Percentiles rank a stretch among this genome's conserved stretches.
phyloP scores from a whole-genome alignment of 331 rosid species.

The Spiraea crenata region DNA sequence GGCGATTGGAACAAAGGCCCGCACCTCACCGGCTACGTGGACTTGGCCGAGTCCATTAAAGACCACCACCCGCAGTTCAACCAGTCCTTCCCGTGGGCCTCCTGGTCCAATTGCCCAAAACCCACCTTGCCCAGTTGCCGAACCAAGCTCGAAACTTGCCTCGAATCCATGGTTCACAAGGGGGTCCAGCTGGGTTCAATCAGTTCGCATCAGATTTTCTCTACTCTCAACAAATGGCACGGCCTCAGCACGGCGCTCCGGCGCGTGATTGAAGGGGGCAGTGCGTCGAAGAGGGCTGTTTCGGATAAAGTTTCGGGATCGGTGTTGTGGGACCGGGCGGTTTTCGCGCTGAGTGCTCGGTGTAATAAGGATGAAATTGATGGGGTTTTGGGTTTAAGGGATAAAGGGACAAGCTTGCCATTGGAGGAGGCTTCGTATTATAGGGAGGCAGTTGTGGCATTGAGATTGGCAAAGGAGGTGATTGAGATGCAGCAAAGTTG shows the following conservation, averaged over 20 bases:
- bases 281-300: conserved; percentile 25
- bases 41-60: conserved; percentile 69
- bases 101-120: conserved; percentile 68
- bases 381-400: conserved; percentile 47
- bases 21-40: conserved; percentile 80
- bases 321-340: conserved; percentile 77
- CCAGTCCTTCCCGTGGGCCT: conserved; percentile 73
- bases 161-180: conserved; percentile 72
- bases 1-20: conserved; percentile 79
- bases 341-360: conserved; percentile 44
- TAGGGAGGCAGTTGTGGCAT: conserved; percentile 66
- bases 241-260: conserved; percentile 54
- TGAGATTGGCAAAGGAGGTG: conserved; percentile 77
- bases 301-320: conserved; percentile 38
- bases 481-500: conserved; percentile 62
- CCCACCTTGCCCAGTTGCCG: conserved; percentile 62
- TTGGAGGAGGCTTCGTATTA: conserved; percentile 71
- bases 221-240: conserved; percentile 70
- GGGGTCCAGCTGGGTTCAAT: conserved; percentile 67
- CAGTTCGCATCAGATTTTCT: conserved; percentile 65
- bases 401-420: conserved; percentile 44
- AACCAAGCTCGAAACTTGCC: conserved; percentile 56
- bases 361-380: conserved; percentile 53
- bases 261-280: conserved; percentile 32
- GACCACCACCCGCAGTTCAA: conserved; percentile 44